Percentiles rank a stretch among this genome's conserved stretches.
Evolutionary conservation across 768 basidiomycete species (phyloP).

Genomic region (Panellus pusillus): DNA sequence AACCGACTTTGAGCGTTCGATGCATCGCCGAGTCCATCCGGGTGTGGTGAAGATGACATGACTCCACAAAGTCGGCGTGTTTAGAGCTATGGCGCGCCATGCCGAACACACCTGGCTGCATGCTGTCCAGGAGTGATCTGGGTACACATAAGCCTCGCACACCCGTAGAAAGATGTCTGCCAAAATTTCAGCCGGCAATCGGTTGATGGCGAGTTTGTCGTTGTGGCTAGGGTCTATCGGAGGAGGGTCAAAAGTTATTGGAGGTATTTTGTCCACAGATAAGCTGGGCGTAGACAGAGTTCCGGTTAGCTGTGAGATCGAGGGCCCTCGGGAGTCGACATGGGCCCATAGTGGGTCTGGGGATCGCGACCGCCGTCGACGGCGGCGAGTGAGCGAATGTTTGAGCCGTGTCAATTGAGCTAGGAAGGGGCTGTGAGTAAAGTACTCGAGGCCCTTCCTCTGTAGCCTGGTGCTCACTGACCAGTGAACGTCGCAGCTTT

Average conservation of each 20-base stretch:
- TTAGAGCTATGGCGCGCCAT: constrained; percentile 11
- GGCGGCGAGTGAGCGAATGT: no score
- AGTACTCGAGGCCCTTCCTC: no score
- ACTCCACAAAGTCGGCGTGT: constrained; percentile 8
- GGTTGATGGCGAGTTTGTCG: constrained; percentile 3
- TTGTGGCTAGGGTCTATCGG: constrained; percentile 5
- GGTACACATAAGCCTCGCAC: constrained; percentile 1
- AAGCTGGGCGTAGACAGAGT: no score
- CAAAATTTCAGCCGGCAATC: constrained; percentile 13
- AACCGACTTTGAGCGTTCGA: constrained; percentile 9
- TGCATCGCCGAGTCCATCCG: constrained; percentile 5
- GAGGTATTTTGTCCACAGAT: not conserved
- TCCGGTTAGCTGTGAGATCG: no score
- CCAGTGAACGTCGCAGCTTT: no score
- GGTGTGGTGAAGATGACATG: constrained; percentile 5
- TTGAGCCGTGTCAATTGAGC: no score
- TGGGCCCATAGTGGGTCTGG: no score
- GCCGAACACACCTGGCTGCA: constrained; percentile 15
- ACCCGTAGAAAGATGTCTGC: constrained; percentile 9
- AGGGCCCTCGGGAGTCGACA: no score
- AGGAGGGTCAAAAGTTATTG: not conserved
- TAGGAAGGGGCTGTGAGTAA: no score
- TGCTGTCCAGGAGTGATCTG: constrained; percentile 8
- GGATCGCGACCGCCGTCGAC: no score
- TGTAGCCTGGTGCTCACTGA: no score